A percentile compares a stretch with the other conserved stretches of the same genome.
phyloP scores from a whole-genome alignment of 225 moss, liverwort and hornwort species.

The Bryoerythrophyllum caledonicum region DNA sequence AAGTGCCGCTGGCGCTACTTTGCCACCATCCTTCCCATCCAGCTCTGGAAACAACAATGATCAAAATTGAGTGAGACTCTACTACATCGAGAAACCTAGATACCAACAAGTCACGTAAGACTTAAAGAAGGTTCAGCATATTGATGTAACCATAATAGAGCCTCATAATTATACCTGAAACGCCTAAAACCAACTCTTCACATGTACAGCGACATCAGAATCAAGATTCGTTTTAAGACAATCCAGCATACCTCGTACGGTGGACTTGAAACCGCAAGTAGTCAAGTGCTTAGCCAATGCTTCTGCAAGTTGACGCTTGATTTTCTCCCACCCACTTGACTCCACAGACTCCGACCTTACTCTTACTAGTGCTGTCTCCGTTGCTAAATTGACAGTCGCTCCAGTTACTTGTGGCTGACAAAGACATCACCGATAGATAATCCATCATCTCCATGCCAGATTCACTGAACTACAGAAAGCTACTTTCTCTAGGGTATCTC shows the following conservation, averaged over 20 bases:
- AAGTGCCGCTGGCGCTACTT: slow-evolving; percentile 71
- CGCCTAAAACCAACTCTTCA: no score
- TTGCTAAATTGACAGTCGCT: slow-evolving; percentile 91
- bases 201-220: no score
- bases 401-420: slow-evolving; percentile 86
- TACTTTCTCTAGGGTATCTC: no score
- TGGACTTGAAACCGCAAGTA: slow-evolving; percentile 92
- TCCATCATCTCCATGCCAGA: slow-evolving; percentile 20
- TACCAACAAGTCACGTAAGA: no score
- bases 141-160: no score
- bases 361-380: slow-evolving; percentile 96
- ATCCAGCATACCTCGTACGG: slow-evolving; percentile 64
- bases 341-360: slow-evolving; percentile 59
- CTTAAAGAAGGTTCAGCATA: slow-evolving; percentile 1
- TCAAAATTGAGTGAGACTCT: slow-evolving; percentile 23
- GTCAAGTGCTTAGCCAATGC: slow-evolving; percentile 90
- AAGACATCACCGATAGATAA: slow-evolving; percentile 21
- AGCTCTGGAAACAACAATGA: slow-evolving; percentile 57
- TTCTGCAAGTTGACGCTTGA: slow-evolving; percentile 78
- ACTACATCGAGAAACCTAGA: no score
- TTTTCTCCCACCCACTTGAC: slow-evolving; percentile 62
- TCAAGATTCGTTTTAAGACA: no score
- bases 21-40: slow-evolving; percentile 61
- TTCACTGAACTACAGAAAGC: no score
- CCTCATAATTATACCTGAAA: no score